A percentile compares a stretch with the other conserved stretches of the same genome.
These are phyloP conservation scores for Hypoxylon perforatum DNA, from an alignment of 495 filamentous ascomycete species.

Conservation along the genomic window DNA sequence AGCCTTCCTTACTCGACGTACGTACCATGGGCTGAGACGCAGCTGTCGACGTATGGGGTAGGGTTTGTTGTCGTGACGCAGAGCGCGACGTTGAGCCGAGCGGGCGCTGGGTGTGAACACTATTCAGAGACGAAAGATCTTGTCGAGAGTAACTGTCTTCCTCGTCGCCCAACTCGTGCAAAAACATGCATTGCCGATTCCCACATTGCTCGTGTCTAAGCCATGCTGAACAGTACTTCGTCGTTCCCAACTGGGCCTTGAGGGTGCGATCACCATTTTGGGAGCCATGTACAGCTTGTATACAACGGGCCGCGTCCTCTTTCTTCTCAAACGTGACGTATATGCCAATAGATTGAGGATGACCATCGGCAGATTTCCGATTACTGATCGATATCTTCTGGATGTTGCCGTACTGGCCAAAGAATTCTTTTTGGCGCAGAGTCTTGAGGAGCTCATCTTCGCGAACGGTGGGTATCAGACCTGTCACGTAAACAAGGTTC, in stretches of 20 bases:
- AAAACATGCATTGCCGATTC: slow-evolving; percentile 95
- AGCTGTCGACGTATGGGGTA: slow-evolving; percentile 60
- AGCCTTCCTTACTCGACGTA: slow-evolving; percentile 80
- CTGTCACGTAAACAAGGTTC: slow-evolving; percentile 98
- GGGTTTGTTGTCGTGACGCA: slow-evolving; percentile 61
- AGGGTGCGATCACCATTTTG: slow-evolving; percentile 88
- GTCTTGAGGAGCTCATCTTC: slow-evolving; percentile 92
- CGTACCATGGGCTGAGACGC: slow-evolving; percentile 78
- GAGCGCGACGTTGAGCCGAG: slow-evolving; percentile 60
- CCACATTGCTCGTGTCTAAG: slow-evolving; percentile 91
- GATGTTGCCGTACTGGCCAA: slow-evolving; percentile 98
- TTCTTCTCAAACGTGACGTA: slow-evolving; percentile 96
- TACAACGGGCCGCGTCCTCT: slow-evolving; percentile 87
- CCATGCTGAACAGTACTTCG: slow-evolving; percentile 99
- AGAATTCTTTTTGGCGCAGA: slow-evolving; percentile 88
- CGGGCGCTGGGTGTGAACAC: slow-evolving; percentile 80
- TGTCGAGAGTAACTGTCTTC: slow-evolving; percentile 96
- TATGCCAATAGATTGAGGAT: slow-evolving; percentile 85
- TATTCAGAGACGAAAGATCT: slow-evolving; percentile 96
- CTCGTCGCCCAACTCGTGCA: slow-evolving; percentile 96
- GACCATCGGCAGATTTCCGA: slow-evolving; percentile 76
- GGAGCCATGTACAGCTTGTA: slow-evolving; percentile 90
- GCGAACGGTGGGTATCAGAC: slow-evolving; percentile 86
- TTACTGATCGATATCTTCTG: slow-evolving; percentile 99
- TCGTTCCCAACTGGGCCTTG: slow-evolving; percentile 94